Base-by-base conservation (phyloP, 768 basidiomycete species). In the Trametes sanguinea region DNA sequence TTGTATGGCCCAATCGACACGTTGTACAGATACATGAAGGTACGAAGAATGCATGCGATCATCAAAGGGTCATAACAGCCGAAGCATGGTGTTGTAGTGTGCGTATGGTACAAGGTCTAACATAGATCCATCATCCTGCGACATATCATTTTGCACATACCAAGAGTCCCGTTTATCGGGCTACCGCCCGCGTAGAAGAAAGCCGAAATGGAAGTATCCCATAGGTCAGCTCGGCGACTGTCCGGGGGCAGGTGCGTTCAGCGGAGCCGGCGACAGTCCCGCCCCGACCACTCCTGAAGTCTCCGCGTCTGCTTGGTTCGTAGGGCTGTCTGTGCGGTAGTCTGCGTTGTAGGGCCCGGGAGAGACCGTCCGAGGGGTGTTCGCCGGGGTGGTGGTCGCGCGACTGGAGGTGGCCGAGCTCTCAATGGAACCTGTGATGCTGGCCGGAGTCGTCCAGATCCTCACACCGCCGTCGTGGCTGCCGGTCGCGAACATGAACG, bases 401-500 rank as follows among this genome's bases (percentile, higher is more conserved):
- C 57, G 56, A 32, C 63, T 67, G 32, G 55, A 17, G 3, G 58
- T 37, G 29, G 53, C 45, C 32, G 54, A 65, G 51, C 46, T 59
- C 27, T 55, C 59, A 22, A 48, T 47, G 44, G 53, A 58, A 32
- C 43, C 59, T 56, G 52, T 29, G 39, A 57, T 54, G 42, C 37
- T 42, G 10, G 58, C 16, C 2, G 61, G 63, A 17, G 63, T 62
- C 30, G 87, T 87, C 86, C 91, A 92, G 50, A 92, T 83, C 32
- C 86, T 80, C 46, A 93, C 83, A 1, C 80, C 84, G 29, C 91
- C 91, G 63, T 92, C 89, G 67, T 90, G 88, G 60, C 84, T 85
- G 40, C 90, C 91, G 1, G 89, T 88, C 7, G 89, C 89, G 63
- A 75, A 77, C 85, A 87, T 87, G 76, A 85, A 87, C 0, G 84